Evolutionary conservation across 2,329 filamentous ascomycete species (phyloP), one percentile per base, ranked within the genome.

Genomic region (Hymenoscyphus occultus): DNA sequence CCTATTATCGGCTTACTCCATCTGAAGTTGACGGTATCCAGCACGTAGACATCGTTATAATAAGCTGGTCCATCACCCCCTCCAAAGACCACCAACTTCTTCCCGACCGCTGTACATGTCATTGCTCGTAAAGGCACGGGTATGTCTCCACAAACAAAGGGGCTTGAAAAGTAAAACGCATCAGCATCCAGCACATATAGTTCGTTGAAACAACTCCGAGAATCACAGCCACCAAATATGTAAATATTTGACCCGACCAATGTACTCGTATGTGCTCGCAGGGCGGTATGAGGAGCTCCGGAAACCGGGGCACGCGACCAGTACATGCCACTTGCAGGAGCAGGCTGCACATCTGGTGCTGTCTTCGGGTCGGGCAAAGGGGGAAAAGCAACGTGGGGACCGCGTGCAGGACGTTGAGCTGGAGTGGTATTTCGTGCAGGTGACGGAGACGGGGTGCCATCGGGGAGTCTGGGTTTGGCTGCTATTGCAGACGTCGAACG

Each of bases 241-340:
- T 84, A 90, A 63, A 90, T 81, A 71, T 86, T 90, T 63, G 85
- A 88, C 10, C 87, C 87, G 54, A 90, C 80, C 39, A 89, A 78
- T 22, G 87, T 89, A 39, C 85, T 85, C 56, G 87, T 90, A 76
- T 90, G 88, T 16, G 88, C 88, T 63, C 88, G 83, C 65, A 90
- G 77, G 31, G 84, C 82, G 16, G 85, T 84, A 72, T 87, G 86
- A 48, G 85, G 78, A 32, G 81, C 79, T 32, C 88, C 88, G 2
- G 87, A 89, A n/a, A 85, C 81, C 7, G 84, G 84, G 10, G 87
- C 87, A 42, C 81, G 82, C 62, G 86, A 89, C 87, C 88, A 90
- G 78, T 90, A 90, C 87, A 90, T 90, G 71, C 87, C 88, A 59
- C 86, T 88, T 19, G 88, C 84, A 32, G 88, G 88, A 16, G 88